Evolutionary conservation across 208 protist genomes (phyloP).

Genomic region (Acanthamoeba lenticulata): DNA sequence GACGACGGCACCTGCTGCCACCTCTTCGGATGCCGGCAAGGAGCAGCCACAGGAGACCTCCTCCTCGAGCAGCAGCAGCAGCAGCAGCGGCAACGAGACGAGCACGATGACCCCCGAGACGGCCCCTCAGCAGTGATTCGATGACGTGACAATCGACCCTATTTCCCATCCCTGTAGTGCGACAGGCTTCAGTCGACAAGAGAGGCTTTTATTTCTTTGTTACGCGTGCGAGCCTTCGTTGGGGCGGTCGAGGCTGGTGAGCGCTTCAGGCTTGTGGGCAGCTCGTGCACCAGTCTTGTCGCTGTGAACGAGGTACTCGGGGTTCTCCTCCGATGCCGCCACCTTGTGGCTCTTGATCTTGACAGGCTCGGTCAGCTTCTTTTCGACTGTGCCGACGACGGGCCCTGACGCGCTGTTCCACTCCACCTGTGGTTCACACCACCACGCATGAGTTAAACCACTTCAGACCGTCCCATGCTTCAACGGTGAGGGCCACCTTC

Average conservation of each 20-base stretch:
- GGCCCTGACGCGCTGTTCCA: neutral
- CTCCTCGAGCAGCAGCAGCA: too few relatives aligned
- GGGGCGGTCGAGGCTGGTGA: constrained; percentile 13
- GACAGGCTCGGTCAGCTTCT: neutral
- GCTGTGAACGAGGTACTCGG: constrained; percentile 14
- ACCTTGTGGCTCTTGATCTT: constrained; percentile 42
- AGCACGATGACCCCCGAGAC: too few relatives aligned
- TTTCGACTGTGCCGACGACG: neutral
- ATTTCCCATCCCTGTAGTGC: too few relatives aligned
- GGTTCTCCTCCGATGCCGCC: constrained; percentile 5
- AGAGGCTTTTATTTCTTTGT: neutral
- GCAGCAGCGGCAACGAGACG: too few relatives aligned
- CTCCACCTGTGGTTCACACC: neutral
- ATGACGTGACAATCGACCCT: too few relatives aligned
- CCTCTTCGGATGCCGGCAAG: neutral
- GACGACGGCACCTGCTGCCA: too few relatives aligned
- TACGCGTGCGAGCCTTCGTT: neutral
- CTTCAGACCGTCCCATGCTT: neutral
- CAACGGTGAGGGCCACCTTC: neutral
- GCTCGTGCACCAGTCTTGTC: neutral
- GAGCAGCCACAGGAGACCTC: neutral
- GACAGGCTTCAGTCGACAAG: too few relatives aligned
- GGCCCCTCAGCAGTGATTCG: too few relatives aligned
- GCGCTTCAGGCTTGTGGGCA: neutral
- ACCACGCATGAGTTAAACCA: neutral